Evolutionary conservation across 164 flowering plant species (phyloP).

Genomic region (Houttuynia cordata): DNA sequence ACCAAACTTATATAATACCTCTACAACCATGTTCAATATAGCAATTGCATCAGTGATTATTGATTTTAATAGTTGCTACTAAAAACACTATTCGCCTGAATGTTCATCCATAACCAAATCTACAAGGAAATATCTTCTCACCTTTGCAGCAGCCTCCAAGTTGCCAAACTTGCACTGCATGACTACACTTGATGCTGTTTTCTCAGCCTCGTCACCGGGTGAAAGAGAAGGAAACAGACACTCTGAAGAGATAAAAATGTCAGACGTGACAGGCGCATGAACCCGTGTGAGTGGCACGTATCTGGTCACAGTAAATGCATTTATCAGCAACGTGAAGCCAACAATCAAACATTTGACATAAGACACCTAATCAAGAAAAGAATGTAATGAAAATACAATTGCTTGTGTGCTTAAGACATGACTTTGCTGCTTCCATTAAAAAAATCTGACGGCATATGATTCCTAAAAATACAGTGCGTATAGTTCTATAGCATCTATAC

Average conservation of each 20-base stretch:
- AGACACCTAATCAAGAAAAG: neutral
- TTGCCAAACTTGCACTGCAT: conserved; percentile 58
- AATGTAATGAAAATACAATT: neutral
- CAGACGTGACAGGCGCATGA: conserved; percentile 20
- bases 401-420: no score
- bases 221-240: conserved; percentile 52
- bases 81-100: no score
- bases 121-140: conserved; percentile 6
- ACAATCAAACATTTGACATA: no score
- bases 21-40: no score
- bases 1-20: no score
- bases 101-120: neutral
- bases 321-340: no score
- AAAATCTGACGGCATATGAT: no score
- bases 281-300: conserved; percentile 68
- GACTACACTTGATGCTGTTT: conserved; percentile 34
- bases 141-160: conserved; percentile 71
- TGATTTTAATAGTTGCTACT: no score
- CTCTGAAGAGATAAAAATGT: conserved; percentile 11
- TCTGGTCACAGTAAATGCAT: conserved; percentile 24
- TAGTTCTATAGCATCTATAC: no score
- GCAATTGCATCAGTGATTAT: no score
- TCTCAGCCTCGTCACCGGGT: conserved; percentile 32
- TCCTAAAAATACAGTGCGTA: no score
- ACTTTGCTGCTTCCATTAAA: no score